phyloP scores from a whole-genome alignment of 495 filamentous ascomycete genomes.

The Daldinia grandis region DNA sequence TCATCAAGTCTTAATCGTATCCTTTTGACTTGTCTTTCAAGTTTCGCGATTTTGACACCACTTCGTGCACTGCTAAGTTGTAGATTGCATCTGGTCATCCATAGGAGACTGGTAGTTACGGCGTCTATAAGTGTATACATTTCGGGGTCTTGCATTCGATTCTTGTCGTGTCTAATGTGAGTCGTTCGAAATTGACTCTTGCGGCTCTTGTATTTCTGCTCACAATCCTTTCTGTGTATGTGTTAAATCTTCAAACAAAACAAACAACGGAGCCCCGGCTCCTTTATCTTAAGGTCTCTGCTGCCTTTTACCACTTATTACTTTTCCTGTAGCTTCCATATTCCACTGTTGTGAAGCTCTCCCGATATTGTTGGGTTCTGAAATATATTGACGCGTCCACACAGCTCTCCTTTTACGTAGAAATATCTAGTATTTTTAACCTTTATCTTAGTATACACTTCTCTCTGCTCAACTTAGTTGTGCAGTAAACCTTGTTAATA shows the following conservation, averaged over 20 bases:
- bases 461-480: neutral
- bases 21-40: neutral
- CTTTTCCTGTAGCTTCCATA: conserved; percentile 9
- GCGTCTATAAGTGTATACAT: conserved; percentile 14
- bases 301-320: neutral
- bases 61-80: neutral
- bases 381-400: neutral
- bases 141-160: neutral
- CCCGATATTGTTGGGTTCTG: neutral
- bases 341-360: conserved; percentile 4
- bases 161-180: neutral
- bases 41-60: neutral
- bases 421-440: neutral
- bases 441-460: neutral
- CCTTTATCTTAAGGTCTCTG: conserved; percentile 27
- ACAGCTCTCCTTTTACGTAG: neutral
- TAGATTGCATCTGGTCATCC: neutral
- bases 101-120: neutral
- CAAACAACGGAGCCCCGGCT: neutral
- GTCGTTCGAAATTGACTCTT: neutral
- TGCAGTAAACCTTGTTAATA: neutral
- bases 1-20: neutral
- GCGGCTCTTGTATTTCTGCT: no score
- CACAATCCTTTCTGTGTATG: no score
- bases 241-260: no score